Evolutionary conservation across 192 early-diverging fungal species (phyloP).

Genomic region (Phlyctochytrium planicorne): DNA sequence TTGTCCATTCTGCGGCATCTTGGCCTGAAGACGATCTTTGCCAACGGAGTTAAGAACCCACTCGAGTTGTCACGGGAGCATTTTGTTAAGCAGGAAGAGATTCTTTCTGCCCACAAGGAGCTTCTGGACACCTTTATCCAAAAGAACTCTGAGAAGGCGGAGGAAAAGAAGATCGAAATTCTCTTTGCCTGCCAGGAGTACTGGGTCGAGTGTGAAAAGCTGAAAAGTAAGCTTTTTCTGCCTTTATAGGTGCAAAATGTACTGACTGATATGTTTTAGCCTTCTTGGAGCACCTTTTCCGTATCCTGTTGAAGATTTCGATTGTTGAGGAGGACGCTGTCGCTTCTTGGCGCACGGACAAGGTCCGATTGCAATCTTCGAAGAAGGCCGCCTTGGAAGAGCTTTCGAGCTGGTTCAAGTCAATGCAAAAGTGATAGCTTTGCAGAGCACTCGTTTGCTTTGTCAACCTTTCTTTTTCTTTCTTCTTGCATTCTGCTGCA

Average conservation of each 20-base stretch:
- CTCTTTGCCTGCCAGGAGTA: conserved; percentile 24
- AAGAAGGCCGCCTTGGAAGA: conserved; percentile 23
- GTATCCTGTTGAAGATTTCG: conserved; percentile 32
- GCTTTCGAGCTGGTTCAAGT: conserved; percentile 35
- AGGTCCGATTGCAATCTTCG: conserved; percentile 10
- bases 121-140: conserved; percentile 14
- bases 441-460: no score
- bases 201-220: conserved; percentile 14
- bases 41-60: conserved; percentile 23
- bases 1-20: conserved; percentile 18
- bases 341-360: conserved; percentile 23
- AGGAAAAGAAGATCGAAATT: conserved; percentile 20
- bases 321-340: conserved; percentile 35
- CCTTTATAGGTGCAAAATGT: neutral
- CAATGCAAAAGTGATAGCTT: conserved; percentile 6
- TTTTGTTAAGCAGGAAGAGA: conserved; percentile 27
- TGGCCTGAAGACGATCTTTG: conserved; percentile 24
- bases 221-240: conserved; percentile 22
- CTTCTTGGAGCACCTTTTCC: conserved; percentile 45
- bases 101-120: conserved; percentile 16
- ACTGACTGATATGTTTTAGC: conserved; percentile 10
- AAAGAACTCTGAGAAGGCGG: conserved; percentile 1
- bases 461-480: no score
- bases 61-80: conserved; percentile 19
- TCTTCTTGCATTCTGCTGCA: no score